Base-by-base conservation (phyloP, 75 land plant species). In the Selaginella moellendorffii region DNA sequence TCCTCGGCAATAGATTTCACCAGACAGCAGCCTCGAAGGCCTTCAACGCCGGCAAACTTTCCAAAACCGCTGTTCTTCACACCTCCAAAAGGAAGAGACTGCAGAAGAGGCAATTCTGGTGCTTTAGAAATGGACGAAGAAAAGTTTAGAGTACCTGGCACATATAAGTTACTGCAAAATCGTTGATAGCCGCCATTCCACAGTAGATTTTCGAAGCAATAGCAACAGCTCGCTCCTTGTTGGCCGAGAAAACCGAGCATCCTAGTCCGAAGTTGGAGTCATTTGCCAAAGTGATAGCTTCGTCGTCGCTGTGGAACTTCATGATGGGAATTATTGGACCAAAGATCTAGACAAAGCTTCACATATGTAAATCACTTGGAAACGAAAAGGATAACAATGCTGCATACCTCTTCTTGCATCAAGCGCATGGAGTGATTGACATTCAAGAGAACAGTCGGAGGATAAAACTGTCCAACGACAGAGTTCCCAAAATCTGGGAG, bases 361-460 rank as follows among this genome's bases (percentile, higher is more conserved):
- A n/a, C n/a, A n/a, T n/a, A n/a, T n/a, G n/a, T n/a, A n/a, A n/a
- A n/a, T n/a, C n/a, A n/a, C n/a, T n/a, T n/a, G n/a, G n/a, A n/a
- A n/a, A n/a, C n/a, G n/a, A n/a, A n/a, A n/a, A n/a, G n/a, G n/a
- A n/a, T n/a, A n/a, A n/a, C n/a, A n/a, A n/a, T n/a, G n/a, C n/a
- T n/a, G n/a, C n/a, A 26, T 72, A 84, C 96, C 96, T 89, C 96
- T 60, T 86, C 96, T 77, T 89, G 86, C 96, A 89, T 89, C 30
- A 89, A 31, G 52, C 65, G 79, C 96, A 89, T 89, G 25, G 82
- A 64, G 54, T 89, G 91, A 62, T 89, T 74, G 20, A 86, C 87
- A 78, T 89, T 86, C 27, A 89, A 73, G 28, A 89, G 29, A 12
- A 89, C 90, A 25, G 87, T 86, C 28, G 90, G 87, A 0, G 96